These are phyloP conservation scores for Aureobasidium sp. DNA, from an alignment of 2,329 filamentous ascomycete species.

Conservation along the genomic window DNA sequence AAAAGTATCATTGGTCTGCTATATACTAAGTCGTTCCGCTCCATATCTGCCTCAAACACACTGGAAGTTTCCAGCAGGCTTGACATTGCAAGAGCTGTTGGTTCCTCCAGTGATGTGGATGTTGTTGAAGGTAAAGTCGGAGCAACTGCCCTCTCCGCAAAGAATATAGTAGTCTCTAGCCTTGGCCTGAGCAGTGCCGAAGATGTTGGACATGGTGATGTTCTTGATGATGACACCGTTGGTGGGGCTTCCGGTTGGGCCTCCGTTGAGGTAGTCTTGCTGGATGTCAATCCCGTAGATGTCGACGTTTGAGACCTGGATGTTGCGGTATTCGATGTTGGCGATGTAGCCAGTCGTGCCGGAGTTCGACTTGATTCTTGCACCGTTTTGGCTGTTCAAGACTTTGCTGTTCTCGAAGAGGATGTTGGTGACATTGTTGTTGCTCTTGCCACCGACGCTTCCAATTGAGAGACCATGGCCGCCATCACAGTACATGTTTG, in stretches of 20 bases:
- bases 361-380: constrained; percentile 33
- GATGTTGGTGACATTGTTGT: constrained; percentile 29
- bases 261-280: constrained; percentile 45
- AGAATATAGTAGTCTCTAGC: constrained; percentile 32
- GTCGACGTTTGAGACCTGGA: constrained; percentile 35
- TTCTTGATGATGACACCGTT: constrained; percentile 39
- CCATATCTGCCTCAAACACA: neutral
- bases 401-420: constrained; percentile 24
- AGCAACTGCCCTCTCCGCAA: constrained; percentile 33
- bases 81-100: constrained; percentile 11
- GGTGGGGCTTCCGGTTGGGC: constrained; percentile 34
- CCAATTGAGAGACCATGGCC: constrained; percentile 20
- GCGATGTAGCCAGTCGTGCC: constrained; percentile 32
- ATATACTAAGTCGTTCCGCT: too few species aligned
- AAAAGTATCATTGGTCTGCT: too few species aligned
- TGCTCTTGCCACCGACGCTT: constrained; percentile 15
- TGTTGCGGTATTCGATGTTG: constrained; percentile 38
- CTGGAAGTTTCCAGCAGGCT: constrained; percentile 11
- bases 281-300: constrained; percentile 45
- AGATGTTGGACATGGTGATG: constrained; percentile 34
- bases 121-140: constrained; percentile 28
- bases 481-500: constrained; percentile 19
- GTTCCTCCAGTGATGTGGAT: constrained; percentile 30
- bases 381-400: constrained; percentile 26
- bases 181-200: constrained; percentile 31